Conservation (phyloP, 176 grass and related monocot genomes). For the Avena atlantica region DNA sequence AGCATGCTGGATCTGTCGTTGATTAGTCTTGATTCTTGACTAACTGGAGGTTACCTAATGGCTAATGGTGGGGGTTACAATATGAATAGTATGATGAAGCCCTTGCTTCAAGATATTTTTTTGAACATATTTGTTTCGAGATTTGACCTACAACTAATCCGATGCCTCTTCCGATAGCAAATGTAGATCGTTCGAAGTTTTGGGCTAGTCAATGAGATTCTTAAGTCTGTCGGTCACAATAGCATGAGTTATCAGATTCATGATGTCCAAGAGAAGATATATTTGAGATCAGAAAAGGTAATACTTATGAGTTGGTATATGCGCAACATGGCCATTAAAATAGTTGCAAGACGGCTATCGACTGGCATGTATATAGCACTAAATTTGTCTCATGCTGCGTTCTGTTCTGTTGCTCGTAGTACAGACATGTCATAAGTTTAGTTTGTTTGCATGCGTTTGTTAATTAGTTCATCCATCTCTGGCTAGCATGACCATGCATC, state of each 20-base stretch:
- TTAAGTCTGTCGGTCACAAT: neutral
- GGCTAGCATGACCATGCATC: neutral
- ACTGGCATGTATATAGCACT: neutral
- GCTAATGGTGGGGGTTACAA: no score
- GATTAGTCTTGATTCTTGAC: neutral
- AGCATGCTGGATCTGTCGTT: conserved; percentile 28
- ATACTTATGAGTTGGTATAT: conserved; percentile 23
- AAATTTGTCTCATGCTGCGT: conserved; percentile 47
- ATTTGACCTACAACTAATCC: neutral
- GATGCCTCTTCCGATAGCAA: neutral
- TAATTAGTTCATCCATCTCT: conserved; percentile 1
- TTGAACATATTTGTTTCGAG: neutral
- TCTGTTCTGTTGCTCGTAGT: conserved; percentile 21
- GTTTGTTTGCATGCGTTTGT: neutral
- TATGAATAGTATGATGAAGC: neutral
- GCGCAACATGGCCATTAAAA: conserved; percentile 32
- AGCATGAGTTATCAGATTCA: neutral
- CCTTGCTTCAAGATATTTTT: neutral
- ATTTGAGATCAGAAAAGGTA: neutral
- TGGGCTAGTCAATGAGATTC: neutral
- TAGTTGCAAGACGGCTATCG: neutral
- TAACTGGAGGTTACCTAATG: neutral
- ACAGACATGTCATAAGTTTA: conserved; percentile 25
- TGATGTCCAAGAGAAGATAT: neutral
- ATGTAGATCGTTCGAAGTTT: neutral